Evolutionary conservation across 2,329 filamentous ascomycete species (phyloP).

Genomic region (Phialemoniopsis sp.): DNA sequence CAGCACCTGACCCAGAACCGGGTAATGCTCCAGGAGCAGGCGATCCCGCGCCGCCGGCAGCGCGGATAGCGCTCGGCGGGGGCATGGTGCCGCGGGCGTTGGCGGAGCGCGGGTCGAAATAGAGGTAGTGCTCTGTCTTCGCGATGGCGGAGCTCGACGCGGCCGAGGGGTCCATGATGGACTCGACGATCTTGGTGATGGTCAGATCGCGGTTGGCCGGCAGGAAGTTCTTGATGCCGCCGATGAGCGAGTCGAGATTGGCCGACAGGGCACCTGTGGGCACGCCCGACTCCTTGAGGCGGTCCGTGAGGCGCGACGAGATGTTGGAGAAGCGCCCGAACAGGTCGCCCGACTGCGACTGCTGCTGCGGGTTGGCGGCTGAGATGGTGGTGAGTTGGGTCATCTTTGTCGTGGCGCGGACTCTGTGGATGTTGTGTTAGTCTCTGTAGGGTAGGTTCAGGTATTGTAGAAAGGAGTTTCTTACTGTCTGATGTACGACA

Average conservation of each 20-base stretch:
- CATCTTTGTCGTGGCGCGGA: conserved; percentile 94
- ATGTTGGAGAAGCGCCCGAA: conserved; percentile 93
- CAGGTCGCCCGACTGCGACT: conserved; percentile 64
- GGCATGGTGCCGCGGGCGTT: conserved; percentile 92
- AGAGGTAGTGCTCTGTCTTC: conserved; percentile 94
- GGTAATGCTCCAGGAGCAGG: conserved; percentile 8
- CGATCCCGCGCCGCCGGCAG: conserved; percentile 20
- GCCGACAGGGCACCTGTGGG: conserved; percentile 62
- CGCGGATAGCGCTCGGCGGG: conserved; percentile 61
- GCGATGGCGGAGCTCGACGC: conserved; percentile 89
- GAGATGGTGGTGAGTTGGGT: conserved; percentile 94
- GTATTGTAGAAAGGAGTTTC: no score
- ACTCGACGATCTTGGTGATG: conserved; percentile 96
- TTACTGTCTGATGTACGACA: conserved; percentile 84
- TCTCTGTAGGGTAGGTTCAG: not conserved
- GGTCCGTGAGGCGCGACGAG: conserved; percentile 86
- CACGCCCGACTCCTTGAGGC: conserved; percentile 84
- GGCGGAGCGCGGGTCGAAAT: conserved; percentile 91
- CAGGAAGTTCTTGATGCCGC: conserved; percentile 97
- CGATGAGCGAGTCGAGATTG: conserved; percentile 92
- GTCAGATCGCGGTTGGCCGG: conserved; percentile 93
- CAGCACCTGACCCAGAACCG: conserved; percentile 26
- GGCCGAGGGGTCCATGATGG: conserved; percentile 91
- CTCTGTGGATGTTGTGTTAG: conserved; percentile 42
- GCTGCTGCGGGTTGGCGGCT: conserved; percentile 60